phyloP scores from a whole-genome alignment of 129 eudicot species.

The Tanacetum coccineum region DNA sequence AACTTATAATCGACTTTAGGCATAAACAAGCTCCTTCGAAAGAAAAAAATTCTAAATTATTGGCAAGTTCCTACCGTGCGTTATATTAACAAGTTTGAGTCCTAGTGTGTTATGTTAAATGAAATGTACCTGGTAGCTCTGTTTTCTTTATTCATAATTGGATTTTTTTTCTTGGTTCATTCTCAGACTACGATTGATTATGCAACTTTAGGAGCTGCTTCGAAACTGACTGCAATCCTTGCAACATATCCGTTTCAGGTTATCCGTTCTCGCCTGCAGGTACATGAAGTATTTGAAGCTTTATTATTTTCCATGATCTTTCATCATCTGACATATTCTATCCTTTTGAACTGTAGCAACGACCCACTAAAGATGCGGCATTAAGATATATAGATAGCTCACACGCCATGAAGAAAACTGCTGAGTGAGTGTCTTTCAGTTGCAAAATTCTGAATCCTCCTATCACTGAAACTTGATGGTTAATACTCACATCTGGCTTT shows the following conservation, averaged over 20 bases:
- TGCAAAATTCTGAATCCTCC: not conserved
- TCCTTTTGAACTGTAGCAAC: conserved; percentile 54
- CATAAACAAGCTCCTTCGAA: conserved; percentile 23
- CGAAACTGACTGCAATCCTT: conserved; percentile 79
- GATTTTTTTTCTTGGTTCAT: not conserved
- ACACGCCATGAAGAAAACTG: conserved; percentile 86
- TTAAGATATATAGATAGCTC: conserved; percentile 78
- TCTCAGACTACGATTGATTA: conserved; percentile 72
- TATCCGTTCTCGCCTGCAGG: conserved; percentile 96
- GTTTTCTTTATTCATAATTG: not conserved
- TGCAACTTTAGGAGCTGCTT: conserved; percentile 81
- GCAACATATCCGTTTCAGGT: conserved; percentile 94
- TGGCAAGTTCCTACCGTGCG: conserved; percentile 40
- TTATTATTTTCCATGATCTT: not conserved
- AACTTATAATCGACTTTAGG: conserved; percentile 43
- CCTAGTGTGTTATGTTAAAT: not conserved
- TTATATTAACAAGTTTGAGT: not conserved
- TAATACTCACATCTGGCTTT: conserved; percentile 8
- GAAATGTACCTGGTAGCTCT: not conserved
- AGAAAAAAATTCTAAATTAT: conserved; percentile 34
- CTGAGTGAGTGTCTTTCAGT: conserved; percentile 42
- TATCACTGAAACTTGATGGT: not conserved
- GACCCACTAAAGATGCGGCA: conserved; percentile 60
- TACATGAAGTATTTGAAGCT: conserved; percentile 12
- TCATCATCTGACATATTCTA: not conserved